Evolutionary conservation across 2,329 filamentous ascomycete genomes (phyloP), one percentile per base, ranked within the genome.

Genomic region (Fulvia fulva): DNA sequence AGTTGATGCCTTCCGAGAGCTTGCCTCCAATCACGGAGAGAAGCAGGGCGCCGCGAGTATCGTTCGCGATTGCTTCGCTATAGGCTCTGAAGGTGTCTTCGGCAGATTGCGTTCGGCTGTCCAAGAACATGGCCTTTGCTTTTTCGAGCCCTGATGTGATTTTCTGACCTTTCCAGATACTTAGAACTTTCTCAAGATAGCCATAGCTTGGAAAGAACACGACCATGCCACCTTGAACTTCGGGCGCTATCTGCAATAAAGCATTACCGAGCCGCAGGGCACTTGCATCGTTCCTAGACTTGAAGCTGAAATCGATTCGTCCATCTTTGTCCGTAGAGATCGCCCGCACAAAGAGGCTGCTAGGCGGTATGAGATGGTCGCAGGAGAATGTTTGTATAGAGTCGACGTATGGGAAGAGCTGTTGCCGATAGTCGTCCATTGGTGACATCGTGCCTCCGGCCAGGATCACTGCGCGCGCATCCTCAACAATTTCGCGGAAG

Each of bases 361-460:
- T 83, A 0, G 83, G 75, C 0, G 94, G 93, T 55, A 99, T 95
- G 47, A 99, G 92, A 74, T 99, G 94, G 0, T 91, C 92, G 71
- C 93, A 99, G 65, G 91, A 97, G 28, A 97, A 83, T 0, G 90
- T 96, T 9, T 82, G 87, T 46, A 97, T 82, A 57, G 80, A 65
- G 0, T 83, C 71, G 0, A 96, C 73, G 51, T 89, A 87, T 0
- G 93, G 89, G 62, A 99, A 94, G 0, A 99, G 80, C 67, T 97
- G 90, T 3, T 88, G 82, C 34, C 83, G 86, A 74, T 96, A 99
- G 75, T 97, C 94, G 23, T 87, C 84, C 78, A 97, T 96, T 74
- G 94, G 94, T 2, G 94, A 96, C 94, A 99, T 97, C 25, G 94
- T 99, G 22, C 94, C 94, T 58, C 94, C 94, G 0, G 92, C 94